Evolutionary conservation across 371 early-diverging fungal genomes (phyloP), one percentile per base, ranked within the genome.

Genomic region (Mortierella sp.): DNA sequence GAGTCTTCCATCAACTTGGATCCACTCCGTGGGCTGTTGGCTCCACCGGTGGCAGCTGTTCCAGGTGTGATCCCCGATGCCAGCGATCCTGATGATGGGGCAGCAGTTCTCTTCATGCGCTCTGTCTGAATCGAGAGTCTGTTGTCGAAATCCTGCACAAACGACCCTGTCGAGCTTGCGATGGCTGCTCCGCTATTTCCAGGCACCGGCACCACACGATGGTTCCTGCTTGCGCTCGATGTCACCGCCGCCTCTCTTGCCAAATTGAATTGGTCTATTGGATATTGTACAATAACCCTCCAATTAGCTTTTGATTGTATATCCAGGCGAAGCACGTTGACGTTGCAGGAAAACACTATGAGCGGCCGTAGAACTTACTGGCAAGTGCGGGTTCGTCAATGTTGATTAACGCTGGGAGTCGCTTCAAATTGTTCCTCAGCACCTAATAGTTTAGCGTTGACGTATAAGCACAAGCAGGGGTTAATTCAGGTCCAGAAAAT

Each of bases 1-100:
- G 79, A 86, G 31, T 90, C 91, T 2, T 86, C 87, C 70, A 77
- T 80, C 19, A 89, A 82, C 74, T 82, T 87, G 11, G 89, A 46
- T 59, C 88, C 88, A 10, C 78, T 77, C 13, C 87, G 61, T 28
- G 86, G 86, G 44, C 85, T 81, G 37, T 31, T 75, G 21, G 69
- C 43, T 24, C 69, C 78, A 31, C 74, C 78, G 1, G 73, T 67
- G 11, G 40, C 40, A 37, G 67, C 74, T 4, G 61, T 31, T 37
- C 74, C 77, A 11, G 81, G 72, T 2, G 71, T 74, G 24, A 55
- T 8, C 10, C 71, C 74, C 1, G 82, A 79, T 34, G 74, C 77
- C 31, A 76, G 26, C 10, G 81, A 78, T 8, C 70, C 69, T 0
- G 67, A 43, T 5, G 78, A 72, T 19, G 83, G 78, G 40, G 79